Base-by-base conservation (phyloP, 2,329 filamentous ascomycete species). In the Aphanoascus verrucosus region DNA sequence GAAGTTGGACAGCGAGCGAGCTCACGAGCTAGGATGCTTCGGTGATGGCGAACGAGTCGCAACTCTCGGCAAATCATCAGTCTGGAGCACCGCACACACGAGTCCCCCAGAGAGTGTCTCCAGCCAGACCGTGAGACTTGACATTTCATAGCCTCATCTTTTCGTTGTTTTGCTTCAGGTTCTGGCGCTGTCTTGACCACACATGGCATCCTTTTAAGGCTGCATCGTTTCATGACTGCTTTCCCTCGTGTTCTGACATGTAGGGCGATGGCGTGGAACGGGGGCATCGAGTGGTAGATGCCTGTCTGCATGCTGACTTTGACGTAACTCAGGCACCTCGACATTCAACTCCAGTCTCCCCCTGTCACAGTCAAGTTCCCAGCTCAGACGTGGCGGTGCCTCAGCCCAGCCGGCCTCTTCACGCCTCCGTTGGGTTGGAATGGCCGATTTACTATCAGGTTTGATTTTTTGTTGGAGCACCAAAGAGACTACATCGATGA, bases 201-300 rank as follows among this genome's bases (percentile, higher is more conserved):
- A 44, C 40, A 43, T 43, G 41, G 38, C 40, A n/a, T 12, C 37
- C 23, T 40, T 40, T 44, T 40, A 40, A 51, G 49, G 49, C 49
- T 43, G 28, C 40, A 23, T 12, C 40, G 9, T 44, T 51, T 9
- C 19, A 9, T 49, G 46, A 34, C 28, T 44, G 32, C 9, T 42
- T 17, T 15, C 11, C 31, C 5, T 15, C 15, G 9, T 32, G 23
- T 4, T 32, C 12, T 32, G 43, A 45, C 43, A 3, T 41, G 38
- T n/a, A 41, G 11, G 35, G n/a, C 35, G n/a, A n/a, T n/a, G 35
- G n/a, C 11, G n/a, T 37, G 35, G 23, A 28, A 41, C 4, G 14
- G 6, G n/a, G 7, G 38, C 3, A 3, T 17, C 38, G 38, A 15
- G 14, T 17, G 15, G 7, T 5, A n/a, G 5, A 15, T 15, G 38